Conservation (phyloP, 1,139 yeast species). For the Pichia sp. region DNA sequence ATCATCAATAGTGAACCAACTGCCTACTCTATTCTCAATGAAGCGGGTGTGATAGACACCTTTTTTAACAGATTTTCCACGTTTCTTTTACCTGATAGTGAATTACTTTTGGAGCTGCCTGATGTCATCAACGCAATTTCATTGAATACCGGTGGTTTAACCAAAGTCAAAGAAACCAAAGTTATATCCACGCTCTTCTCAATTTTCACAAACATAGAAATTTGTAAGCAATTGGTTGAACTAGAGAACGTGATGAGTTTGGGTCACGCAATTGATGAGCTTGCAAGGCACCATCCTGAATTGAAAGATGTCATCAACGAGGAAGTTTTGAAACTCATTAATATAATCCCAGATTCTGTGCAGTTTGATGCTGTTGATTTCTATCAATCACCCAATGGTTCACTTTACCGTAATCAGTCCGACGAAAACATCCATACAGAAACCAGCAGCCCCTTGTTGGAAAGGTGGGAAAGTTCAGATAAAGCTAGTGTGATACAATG, state of each 20-base stretch:
- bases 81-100: conserved; percentile 54
- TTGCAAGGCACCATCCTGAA: conserved; percentile 78
- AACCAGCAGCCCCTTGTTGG: conserved; percentile 37
- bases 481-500: conserved; percentile 46
- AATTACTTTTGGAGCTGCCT: conserved; percentile 59
- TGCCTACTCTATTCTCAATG: conserved; percentile 74
- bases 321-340: conserved; percentile 46
- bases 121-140: conserved; percentile 83
- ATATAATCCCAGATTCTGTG: conserved; percentile 42
- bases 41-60: conserved; percentile 67
- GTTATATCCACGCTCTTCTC: conserved; percentile 49
- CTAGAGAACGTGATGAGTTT: conserved; percentile 43
- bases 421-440: conserved; percentile 38
- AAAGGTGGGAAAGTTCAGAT: conserved; percentile 50
- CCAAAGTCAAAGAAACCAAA: conserved; percentile 46
- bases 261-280: conserved; percentile 74
- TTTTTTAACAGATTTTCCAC: conserved; percentile 53
- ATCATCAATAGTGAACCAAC: conserved; percentile 92
- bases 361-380: conserved; percentile 40
- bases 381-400: conserved; percentile 41
- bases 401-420: conserved; percentile 39
- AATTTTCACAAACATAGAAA: conserved; percentile 44
- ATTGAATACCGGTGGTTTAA: conserved; percentile 69
- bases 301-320: conserved; percentile 57
- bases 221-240: conserved; percentile 46